These are phyloP conservation scores for Pseudogymnoascus sp. DNA, from an alignment of 2,329 filamentous ascomycete genomes.

Conservation along the genomic window DNA sequence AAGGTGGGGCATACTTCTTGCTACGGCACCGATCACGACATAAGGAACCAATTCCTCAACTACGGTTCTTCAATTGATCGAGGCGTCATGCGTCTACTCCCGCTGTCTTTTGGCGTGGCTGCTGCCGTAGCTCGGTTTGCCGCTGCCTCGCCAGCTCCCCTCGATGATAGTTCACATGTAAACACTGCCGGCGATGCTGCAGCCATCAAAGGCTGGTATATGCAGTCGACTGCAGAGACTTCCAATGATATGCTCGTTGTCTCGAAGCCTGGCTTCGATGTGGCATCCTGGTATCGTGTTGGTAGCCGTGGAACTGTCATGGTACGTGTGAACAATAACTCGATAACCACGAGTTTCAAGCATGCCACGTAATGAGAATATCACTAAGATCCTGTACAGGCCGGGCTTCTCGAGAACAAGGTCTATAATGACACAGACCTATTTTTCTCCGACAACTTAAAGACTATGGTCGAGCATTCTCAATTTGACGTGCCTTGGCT, in stretches of 20 bases:
- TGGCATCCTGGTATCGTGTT: slow-evolving; percentile 27
- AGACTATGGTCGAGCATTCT: slow-evolving; percentile 33
- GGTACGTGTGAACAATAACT: neutral
- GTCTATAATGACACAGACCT: slow-evolving; percentile 45
- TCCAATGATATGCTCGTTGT: slow-evolving; percentile 32
- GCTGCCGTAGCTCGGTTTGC: neutral
- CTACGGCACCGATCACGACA: neutral
- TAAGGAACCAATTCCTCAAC: neutral
- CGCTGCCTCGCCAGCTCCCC: neutral
- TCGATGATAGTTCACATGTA: neutral
- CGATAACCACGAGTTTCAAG: neutral
- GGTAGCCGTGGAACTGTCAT: slow-evolving; percentile 11
- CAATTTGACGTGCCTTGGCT: slow-evolving; percentile 50
- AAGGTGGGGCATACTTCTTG: neutral
- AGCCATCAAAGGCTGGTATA: slow-evolving; percentile 34
- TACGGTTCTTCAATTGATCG: neutral
- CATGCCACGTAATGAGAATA: neutral
- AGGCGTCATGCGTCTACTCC: neutral
- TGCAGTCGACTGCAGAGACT: slow-evolving; percentile 38
- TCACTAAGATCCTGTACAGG: neutral
- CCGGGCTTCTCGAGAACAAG: slow-evolving; percentile 39
- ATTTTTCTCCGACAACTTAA: slow-evolving; percentile 48
- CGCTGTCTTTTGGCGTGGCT: neutral
- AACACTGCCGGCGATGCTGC: neutral
- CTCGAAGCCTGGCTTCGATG: slow-evolving; percentile 38